A percentile compares a stretch with the other conserved stretches of the same genome.
These are phyloP conservation scores for Lasiodiplodia sp. DNA, from an alignment of 2,329 filamentous ascomycete species.

Conservation along the genomic window DNA sequence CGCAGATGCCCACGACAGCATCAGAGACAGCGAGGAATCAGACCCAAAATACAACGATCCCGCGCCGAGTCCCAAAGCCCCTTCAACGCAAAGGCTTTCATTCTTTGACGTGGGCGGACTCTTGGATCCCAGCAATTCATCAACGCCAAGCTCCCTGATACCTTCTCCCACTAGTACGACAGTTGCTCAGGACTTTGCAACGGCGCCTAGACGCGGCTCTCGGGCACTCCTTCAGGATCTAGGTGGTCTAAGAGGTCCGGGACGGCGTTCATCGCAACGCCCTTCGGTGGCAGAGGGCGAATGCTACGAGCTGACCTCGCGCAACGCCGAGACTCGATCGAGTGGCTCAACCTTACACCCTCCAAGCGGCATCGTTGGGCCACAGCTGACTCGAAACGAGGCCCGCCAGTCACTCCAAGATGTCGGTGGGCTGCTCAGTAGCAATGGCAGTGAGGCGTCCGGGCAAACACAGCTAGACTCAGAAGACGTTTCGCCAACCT, in stretches of 20 bases:
- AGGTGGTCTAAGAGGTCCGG: constrained; percentile 37
- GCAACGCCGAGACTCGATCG: constrained; percentile 15
- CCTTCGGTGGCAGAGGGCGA: constrained; percentile 26
- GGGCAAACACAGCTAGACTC: constrained; percentile 13
- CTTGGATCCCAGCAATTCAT: constrained; percentile 56
- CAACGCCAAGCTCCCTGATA: constrained; percentile 30
- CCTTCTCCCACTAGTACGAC: constrained; percentile 41
- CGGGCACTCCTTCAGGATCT: constrained; percentile 42
- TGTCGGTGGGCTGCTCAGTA: constrained; percentile 11
- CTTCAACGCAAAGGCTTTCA: constrained; percentile 67
- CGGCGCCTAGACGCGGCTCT: constrained; percentile 38
- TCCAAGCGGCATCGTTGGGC: constrained; percentile 11
- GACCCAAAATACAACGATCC: constrained; percentile 39
- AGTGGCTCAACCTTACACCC: constrained; percentile 3
- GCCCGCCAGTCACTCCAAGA: constrained; percentile 16
- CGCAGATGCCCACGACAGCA: constrained; percentile 36
- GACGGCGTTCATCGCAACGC: constrained; percentile 17
- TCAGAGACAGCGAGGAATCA: constrained; percentile 37
- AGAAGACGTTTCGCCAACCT: constrained; percentile 9
- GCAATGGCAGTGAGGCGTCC: neutral
- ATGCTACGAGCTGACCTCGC: constrained; percentile 26
- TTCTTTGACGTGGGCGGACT: constrained; percentile 88
- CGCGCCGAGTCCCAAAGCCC: constrained; percentile 48
- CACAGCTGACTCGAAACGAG: constrained; percentile 31
- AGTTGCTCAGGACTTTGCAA: constrained; percentile 52